These are phyloP conservation scores for Dryas drummondii DNA, from an alignment of 306 rosid genomes.

Conservation along the genomic window DNA sequence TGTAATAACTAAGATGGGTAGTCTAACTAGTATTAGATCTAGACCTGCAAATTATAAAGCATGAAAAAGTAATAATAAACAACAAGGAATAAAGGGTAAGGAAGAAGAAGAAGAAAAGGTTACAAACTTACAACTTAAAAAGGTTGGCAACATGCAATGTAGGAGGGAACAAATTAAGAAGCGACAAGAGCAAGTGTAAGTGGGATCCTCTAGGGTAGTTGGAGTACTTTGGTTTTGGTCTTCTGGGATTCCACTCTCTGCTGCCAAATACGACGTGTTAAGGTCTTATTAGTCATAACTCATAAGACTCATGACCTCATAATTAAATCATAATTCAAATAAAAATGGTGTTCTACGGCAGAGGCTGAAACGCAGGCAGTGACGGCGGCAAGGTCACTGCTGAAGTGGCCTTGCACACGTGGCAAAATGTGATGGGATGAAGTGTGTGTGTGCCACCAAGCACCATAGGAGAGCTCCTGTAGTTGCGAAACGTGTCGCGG, in stretches of 20 bases:
- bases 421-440: slow-evolving; percentile 5
- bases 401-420: slow-evolving; percentile 21
- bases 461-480: slow-evolving; percentile 4
- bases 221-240: no score
- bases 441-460: neutral
- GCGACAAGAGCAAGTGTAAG: no score
- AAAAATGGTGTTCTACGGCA: neutral
- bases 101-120: no score
- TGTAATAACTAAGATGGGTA: neutral
- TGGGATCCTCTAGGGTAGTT: no score
- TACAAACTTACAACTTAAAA: no score
- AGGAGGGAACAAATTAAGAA: no score
- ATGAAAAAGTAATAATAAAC: neutral
- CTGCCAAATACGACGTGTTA: no score
- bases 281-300: no score
- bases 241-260: no score
- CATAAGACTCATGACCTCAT: no score
- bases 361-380: neutral
- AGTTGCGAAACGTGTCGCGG: slow-evolving; percentile 41
- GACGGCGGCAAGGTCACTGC: slow-evolving; percentile 1
- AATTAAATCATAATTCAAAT: no score
- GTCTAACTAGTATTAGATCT: neutral
- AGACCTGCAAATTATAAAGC: neutral
- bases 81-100: neutral
- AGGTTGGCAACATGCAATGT: no score